Conservation (phyloP, 169 alveolate species). For the Plasmodium vinckei region DNA sequence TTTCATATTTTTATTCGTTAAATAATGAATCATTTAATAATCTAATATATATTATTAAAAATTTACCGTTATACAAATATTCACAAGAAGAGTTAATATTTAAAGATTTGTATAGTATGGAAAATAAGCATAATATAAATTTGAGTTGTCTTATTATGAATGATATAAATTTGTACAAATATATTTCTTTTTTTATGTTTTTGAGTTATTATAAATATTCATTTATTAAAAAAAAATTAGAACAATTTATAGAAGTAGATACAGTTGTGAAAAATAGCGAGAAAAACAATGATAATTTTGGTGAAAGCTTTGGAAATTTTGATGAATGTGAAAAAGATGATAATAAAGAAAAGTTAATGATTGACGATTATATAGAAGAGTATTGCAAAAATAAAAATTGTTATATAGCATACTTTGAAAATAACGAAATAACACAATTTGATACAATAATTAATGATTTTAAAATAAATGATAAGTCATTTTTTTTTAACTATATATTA, state of each 20-base stretch:
- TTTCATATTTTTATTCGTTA: constrained; percentile 13
- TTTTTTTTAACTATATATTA: constrained; percentile 45
- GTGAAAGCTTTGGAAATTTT: neutral
- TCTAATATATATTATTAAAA: constrained; percentile 51
- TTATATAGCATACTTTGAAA: constrained; percentile 11
- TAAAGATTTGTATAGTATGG: constrained; percentile 55
- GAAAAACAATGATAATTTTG: neutral
- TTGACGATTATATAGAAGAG: constrained; percentile 49
- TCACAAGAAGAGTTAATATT: constrained; percentile 60
- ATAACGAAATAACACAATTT: constrained; percentile 17
- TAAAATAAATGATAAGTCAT: constrained; percentile 42
- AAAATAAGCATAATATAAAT: constrained; percentile 56
- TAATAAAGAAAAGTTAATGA: constrained; percentile 16
- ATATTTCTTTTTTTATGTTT: constrained; percentile 65
- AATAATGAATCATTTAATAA: constrained; percentile 50
- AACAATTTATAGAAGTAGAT: constrained; percentile 13
- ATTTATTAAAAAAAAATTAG: constrained; percentile 21
- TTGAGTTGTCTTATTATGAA: constrained; percentile 44
- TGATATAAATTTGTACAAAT: constrained; percentile 67
- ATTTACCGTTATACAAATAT: constrained; percentile 59
- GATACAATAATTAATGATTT: constrained; percentile 30
- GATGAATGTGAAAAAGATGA: neutral
- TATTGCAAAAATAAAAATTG: constrained; percentile 26
- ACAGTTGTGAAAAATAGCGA: neutral
- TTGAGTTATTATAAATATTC: constrained; percentile 50